Base-by-base conservation (phyloP, 225 moss, liverwort and hornwort species). In the Anthoceros angustus region DNA sequence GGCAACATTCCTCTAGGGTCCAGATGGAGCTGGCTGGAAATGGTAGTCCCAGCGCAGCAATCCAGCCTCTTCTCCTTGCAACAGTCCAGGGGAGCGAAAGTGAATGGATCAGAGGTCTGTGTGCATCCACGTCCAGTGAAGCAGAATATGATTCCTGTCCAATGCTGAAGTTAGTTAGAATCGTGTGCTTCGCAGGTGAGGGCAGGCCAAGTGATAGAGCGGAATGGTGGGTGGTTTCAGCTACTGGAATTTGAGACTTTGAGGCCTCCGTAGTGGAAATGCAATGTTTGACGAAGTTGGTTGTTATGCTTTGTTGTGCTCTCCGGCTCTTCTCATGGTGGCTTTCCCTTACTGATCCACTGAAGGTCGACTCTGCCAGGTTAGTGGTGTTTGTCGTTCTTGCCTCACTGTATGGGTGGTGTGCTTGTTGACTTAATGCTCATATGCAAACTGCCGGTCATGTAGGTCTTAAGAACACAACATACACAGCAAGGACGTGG, bases 401-500 rank as follows among this genome's bases (percentile, higher is more conserved):
- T 32, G 32, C 32, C 32, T 32, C 32, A 32, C 32, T 32, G 32
- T 32, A 1, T 32, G 32, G 32, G 32, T 32, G 32, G 32, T 4
- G 32, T 1, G 4, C 32, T 32, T 32, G 32, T 32, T 32, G 32
- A 32, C 32, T 20, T 3, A 18, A 9, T 42, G 62, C 20, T 24
- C 18, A 9, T 16, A 1, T 20, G 42, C 41, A 42, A 21, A 2
- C 21, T 39, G 14, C 41, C 9, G 43, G 45, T 32, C 18, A 5
- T 72, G 66, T 64, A 90, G 94, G 91, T 95, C 62, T 64, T 98
- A 68, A 98, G 88, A 84, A 86, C 87, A 16, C 95, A 98, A 74
- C 95, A 98, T 68, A 92, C 92, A 9, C 87, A 86, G 67, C 91
- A 92, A 77, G 95, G 95, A 62, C 87, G 95, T 63, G 95, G 95